These are phyloP conservation scores for Fusarium praegraminearum DNA, from an alignment of 2,329 filamentous ascomycete species.

Conservation along the genomic window DNA sequence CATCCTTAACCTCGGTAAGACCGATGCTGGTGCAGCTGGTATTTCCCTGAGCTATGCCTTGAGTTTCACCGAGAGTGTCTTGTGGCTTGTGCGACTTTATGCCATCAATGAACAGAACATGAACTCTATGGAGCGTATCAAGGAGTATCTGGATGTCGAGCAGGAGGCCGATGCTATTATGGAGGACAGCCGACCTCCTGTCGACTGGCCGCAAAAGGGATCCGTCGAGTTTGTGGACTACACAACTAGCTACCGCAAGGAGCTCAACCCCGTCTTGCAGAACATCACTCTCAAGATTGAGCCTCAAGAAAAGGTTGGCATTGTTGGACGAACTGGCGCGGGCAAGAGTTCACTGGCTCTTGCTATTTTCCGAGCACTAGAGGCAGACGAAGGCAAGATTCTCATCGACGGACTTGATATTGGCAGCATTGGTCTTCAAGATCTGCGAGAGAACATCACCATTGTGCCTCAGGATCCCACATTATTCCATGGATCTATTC, in stretches of 20 bases:
- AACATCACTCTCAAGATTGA: conserved; percentile 88
- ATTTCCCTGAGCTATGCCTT: conserved; percentile 96
- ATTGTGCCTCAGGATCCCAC: conserved; percentile 98
- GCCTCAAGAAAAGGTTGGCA: conserved; percentile 91
- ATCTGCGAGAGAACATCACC: conserved; percentile 92
- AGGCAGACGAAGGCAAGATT: conserved; percentile 91
- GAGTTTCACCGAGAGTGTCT: conserved; percentile 94
- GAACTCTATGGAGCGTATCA: conserved; percentile 98
- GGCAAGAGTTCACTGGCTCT: conserved; percentile 96
- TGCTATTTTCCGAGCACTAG: conserved; percentile 91
- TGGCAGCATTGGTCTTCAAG: conserved; percentile 88
- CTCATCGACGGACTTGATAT: conserved; percentile 93
- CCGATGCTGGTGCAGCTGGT: conserved; percentile 92
- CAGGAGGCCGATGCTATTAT: conserved; percentile 87
- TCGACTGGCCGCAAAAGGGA: conserved; percentile 87
- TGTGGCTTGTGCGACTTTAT: conserved; percentile 96
- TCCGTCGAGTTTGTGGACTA: conserved; percentile 90
- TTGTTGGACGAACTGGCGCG: conserved; percentile 94
- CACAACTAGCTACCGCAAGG: conserved; percentile 87
- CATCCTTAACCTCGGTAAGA: conserved; percentile 81
- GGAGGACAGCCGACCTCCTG: conserved; percentile 79
- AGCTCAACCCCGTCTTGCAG: conserved; percentile 87
- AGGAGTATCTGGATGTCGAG: conserved; percentile 96
- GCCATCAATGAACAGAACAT: conserved; percentile 98
- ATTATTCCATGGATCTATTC: conserved; percentile 90